Evolutionary conservation across 768 basidiomycete species (phyloP), one percentile per base, ranked within the genome.

Genomic region (Pleurotus djamor): DNA sequence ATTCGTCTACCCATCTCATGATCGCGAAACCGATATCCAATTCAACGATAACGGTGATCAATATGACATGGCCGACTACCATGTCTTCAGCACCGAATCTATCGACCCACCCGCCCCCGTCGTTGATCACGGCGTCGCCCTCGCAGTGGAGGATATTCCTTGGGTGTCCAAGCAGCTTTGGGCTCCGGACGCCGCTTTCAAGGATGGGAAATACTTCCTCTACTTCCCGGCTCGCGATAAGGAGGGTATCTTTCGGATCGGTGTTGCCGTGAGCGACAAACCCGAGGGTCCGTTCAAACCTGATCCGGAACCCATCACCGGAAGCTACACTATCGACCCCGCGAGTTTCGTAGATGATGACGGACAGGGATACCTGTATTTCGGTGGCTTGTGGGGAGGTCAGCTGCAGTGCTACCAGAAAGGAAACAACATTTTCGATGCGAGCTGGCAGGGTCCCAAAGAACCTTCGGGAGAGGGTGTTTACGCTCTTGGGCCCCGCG

Each of bases 31-130:
- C 28, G 62, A 63, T 60, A 65, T 67, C 64, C 58, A 48, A 21
- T 62, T 65, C 48, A 65, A 67, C 57, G 66, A 67, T 57, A 67
- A 67, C 52, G 66, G 66, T 37, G 64, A 65, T 50, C 66, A 67
- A 44, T 67, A 67, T 50, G 66, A 64, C 35, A 67, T 67, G 66
- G 50, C 52, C 32, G 66, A 67, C 60, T 67, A 67, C 57, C 66
- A 63, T 49, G 66, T 67, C 56, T 63, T 67, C 64, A 65, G 64
- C n/a, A 57, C 65, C 51, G 54, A 62, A 34, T 47, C 56, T 28
- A 60, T 62, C 60, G 56, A 56, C 28, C 60, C 62, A 36, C 62
- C 62, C 13, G 62, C 61, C 34, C 61, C 60, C 10, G 51, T 52
- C 13, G 35, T 52, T 13, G 66, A 67, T 62, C 66, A 67, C 55